Conservation (phyloP, 2,329 filamentous ascomycete species). For the Fonsecaea multimorphosa region DNA sequence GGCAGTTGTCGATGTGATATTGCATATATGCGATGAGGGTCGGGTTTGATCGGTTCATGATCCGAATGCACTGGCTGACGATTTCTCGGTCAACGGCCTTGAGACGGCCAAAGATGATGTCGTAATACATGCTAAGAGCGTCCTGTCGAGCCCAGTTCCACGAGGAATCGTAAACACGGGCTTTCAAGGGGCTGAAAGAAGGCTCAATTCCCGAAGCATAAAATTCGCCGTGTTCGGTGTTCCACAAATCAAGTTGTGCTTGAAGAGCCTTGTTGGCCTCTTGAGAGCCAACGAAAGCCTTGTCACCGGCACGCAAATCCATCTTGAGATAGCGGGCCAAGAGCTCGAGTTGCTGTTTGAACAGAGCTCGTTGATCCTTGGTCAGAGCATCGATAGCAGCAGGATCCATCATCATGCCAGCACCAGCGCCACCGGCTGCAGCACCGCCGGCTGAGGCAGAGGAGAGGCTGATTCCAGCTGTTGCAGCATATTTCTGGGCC, state of each 20-base stretch:
- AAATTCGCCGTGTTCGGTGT: conserved; percentile 91
- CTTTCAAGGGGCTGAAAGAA: conserved; percentile 90
- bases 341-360: conserved; percentile 97
- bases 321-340: conserved; percentile 96
- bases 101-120: conserved; percentile 95
- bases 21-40: conserved; percentile 98
- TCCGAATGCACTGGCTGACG: conserved; percentile 96
- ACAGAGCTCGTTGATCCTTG: conserved; percentile 92
- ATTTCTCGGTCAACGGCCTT: conserved; percentile 95
- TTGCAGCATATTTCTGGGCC: conserved; percentile 84
- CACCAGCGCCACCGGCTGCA: conserved; percentile 66
- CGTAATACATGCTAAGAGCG: conserved; percentile 97
- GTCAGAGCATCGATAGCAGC: conserved; percentile 95
- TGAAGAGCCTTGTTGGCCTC: conserved; percentile 88
- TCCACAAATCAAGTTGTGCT: conserved; percentile 93
- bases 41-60: conserved; percentile 99
- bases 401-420: conserved; percentile 99
- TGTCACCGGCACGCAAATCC: conserved; percentile 95
- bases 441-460: conserved; percentile 74
- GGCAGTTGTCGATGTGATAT: conserved; percentile 99
- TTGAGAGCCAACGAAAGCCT: conserved; percentile 82
- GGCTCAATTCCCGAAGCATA: conserved; percentile 95
- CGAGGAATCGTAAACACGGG: conserved; percentile 93
- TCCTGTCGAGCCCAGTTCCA: conserved; percentile 99
- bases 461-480: conserved; percentile 82